Evolutionary conservation across 1,284 basidiomycete genomes (phyloP), one percentile per base, ranked within the genome.

Genomic region (Cutaneotrichosporon daszewskae): DNA sequence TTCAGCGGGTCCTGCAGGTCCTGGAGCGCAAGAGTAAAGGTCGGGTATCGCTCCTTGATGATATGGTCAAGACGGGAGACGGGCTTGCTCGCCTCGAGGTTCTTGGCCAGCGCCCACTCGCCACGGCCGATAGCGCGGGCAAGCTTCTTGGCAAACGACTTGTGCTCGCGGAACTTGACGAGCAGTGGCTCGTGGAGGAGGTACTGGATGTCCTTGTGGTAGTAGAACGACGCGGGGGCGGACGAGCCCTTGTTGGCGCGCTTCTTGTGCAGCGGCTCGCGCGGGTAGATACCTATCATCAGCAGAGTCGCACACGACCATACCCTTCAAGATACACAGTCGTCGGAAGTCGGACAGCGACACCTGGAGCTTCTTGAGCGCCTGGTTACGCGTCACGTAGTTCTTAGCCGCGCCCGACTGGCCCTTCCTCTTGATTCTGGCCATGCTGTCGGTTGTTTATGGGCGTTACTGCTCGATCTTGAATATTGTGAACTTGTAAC

Each of bases 1-100:
- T 89, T 97, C 26, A 99, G 78, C 1, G 91, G 94, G 69, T 99
- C 95, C 70, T 97, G 92, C 58, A 98, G 85, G 68, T 99, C 95
- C 59, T 92, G 83, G 37, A 98, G 74, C 34, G 95, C 90, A 60
- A 97, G 90, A 38, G 89, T 80, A 72, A 99, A 99, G 1, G 91
- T 95, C 2, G 95, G 92, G 73, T 99, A 99, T 66, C 95, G 78
- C 74, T 98, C 94, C 69, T 97, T 98, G 67, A 99, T 85, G 53
- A 99, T 88, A 69, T 98, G 95, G 73, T 99, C 95, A 58, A 98
- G 69, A 37, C 78, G 76, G 65, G 92, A 89, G 23, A 85, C 78
- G 1, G 90, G 90, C 68, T 87, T 95, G 60, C 85, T 85, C 42
- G 92, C 87, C 69, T 98, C 88, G 41, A 99, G 69, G 58, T 84